Conservation (phyloP, 129 eudicot genomes). For the Flaveria robusta region DNA sequence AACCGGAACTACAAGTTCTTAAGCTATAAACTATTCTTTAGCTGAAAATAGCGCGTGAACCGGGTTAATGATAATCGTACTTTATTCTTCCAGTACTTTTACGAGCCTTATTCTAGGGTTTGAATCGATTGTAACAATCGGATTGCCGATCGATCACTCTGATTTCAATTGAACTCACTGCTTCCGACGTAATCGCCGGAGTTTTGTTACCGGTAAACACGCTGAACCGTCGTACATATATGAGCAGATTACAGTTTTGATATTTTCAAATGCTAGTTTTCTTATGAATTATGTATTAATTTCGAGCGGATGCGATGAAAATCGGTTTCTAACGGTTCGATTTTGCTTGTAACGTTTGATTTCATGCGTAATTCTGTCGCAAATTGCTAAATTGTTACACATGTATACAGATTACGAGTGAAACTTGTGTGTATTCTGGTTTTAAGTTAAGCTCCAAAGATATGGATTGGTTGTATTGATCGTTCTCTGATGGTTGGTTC, state of each 20-base stretch:
- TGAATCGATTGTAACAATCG: constrained; percentile 8
- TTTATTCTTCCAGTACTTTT: background rate
- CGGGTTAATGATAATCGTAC: constrained; percentile 10
- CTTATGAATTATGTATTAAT: background rate
- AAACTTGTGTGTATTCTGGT: constrained; percentile 15
- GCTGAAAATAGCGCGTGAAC: constrained; percentile 34
- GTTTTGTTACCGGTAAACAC: constrained; percentile 23
- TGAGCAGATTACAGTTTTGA: background rate
- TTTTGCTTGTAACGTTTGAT: constrained; percentile 6
- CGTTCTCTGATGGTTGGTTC: too few relatives aligned
- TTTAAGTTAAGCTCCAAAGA: background rate
- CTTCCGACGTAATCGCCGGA: constrained; percentile 7
- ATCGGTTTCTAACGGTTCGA: background rate
- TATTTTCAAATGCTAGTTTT: constrained; percentile 5
- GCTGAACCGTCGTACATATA: constrained; percentile 19
- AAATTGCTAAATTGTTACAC: background rate
- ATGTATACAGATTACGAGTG: background rate
- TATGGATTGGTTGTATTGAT: too few relatives aligned
- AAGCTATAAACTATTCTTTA: background rate
- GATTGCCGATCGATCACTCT: constrained; percentile 5
- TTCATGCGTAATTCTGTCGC: constrained; percentile 13
- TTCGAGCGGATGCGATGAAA: constrained; percentile 4
- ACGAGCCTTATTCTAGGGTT: constrained; percentile 28
- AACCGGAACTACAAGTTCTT: background rate
- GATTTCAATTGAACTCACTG: background rate